phyloP scores from a whole-genome alignment of 768 basidiomycete species.

The Pholiota conissans region DNA sequence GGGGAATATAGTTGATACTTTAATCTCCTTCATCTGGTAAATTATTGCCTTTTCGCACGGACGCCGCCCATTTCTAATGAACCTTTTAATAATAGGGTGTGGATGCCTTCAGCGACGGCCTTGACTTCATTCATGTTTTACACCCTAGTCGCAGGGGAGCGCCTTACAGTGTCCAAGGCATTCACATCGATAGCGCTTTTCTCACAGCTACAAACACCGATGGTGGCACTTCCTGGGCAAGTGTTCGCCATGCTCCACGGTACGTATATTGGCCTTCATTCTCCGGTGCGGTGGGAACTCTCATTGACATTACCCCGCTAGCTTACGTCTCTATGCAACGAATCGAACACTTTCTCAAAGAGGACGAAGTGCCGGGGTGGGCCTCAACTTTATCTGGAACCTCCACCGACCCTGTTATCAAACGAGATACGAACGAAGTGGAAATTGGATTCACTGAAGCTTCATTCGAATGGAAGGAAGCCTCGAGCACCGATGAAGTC shows the following conservation, averaged over 20 bases:
- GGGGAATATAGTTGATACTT: slow-evolving; percentile 57
- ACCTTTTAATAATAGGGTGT: slow-evolving; percentile 45
- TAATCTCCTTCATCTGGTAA: slow-evolving; percentile 71
- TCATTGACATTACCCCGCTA: slow-evolving; percentile 18
- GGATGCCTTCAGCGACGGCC: slow-evolving; percentile 72
- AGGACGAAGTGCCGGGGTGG: slow-evolving; percentile 79
- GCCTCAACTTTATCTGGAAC: slow-evolving; percentile 59
- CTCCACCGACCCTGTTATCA: slow-evolving; percentile 3
- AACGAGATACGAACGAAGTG: slow-evolving; percentile 11
- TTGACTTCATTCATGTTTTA: slow-evolving; percentile 64
- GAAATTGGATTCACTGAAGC: slow-evolving; percentile 56
- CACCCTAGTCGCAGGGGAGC: slow-evolving; percentile 62
- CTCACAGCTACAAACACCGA: slow-evolving; percentile 65
- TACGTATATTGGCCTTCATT: slow-evolving; percentile 22
- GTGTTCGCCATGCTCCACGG: slow-evolving; percentile 66
- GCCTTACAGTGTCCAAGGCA: slow-evolving; percentile 75
- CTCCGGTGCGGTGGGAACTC: not conserved
- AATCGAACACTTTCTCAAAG: slow-evolving; percentile 70
- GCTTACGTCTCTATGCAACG: slow-evolving; percentile 82
- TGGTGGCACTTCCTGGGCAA: slow-evolving; percentile 63
- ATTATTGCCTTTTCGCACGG: slow-evolving; percentile 9
- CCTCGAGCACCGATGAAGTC: slow-evolving; percentile 22
- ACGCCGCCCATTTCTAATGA: not conserved
- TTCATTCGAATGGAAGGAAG: slow-evolving; percentile 57
- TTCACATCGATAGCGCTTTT: slow-evolving; percentile 83